Base-by-base conservation (phyloP, 2,329 filamentous ascomycete species). In the Penicillium sp. region DNA sequence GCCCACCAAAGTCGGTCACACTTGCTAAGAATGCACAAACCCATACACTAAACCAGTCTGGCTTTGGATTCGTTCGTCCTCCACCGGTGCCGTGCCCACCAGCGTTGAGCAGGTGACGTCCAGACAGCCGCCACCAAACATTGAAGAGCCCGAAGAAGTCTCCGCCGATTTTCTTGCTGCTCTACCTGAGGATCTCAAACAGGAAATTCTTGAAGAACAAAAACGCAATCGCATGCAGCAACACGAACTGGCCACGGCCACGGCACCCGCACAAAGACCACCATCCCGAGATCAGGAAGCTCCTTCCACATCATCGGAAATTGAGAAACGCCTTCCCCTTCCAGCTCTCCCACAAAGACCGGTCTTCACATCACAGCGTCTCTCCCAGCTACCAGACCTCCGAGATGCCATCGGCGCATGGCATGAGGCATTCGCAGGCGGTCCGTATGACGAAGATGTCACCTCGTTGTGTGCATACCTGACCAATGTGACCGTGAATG, bases 381-480 rank as follows among this genome's bases (percentile, higher is more conserved):
- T 89, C 2, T 80, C 77, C 2, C 69, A 70, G 4, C 62, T 86
- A 6, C 70, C 78, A 0, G 89, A 96, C 61, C 78, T 97, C 50
- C 83, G 92, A 43, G 80, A 85, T 36, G 91, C 91, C 67, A 77
- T 97, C 13, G 83, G 80, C 51, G 84, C 84, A 4, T 99, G 94
- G 94, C 83, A 91, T 60, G 69, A 76, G 2, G 86, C 88, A 56
- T 96, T 93, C 57, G 77, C 73, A 34, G 79, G 92, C 3, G 91
- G 90, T 0, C 94, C 94, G 1, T 92, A 94, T 71, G 75, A 75
- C 0, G 86, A 89, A 54, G 94, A 99, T 72, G 87, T 93, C 0
- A 81, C 81, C 39, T 86, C 92, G 36, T 79, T 97, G 56, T 84
- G 82, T 50, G 83, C 79, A 67, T 97, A 96, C 71, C 72, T 97